Evolutionary conservation across 2,329 filamentous ascomycete genomes (phyloP), one percentile per base, ranked within the genome.

Genomic region (Curvularia sp.): DNA sequence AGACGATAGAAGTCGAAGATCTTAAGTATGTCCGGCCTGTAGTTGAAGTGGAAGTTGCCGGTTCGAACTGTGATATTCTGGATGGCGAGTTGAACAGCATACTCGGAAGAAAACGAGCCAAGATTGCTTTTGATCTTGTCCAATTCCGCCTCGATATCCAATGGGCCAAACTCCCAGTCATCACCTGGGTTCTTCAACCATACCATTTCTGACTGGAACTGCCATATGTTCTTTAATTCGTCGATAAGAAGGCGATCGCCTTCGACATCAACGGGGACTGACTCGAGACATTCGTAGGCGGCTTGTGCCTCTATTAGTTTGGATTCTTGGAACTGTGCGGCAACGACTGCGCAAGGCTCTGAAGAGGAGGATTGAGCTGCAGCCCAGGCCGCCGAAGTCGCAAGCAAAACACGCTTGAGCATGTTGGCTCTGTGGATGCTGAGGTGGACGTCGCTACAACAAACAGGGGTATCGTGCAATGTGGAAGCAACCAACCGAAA

Each of bases 201-300:
- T 4, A 58, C 64, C 12, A 77, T 52, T 8, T 74, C 72, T n/a
- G 72, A 76, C 35, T 79, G 75, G 47, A 75, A 78, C 38, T 75
- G 62, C 58, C 75, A 64, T 13, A 76, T 64, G 9, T 60, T 33
- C 42, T 72, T 72, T 2, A 76, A 53, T 38, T 76, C 70, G 3
- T 70, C 62, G 42, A 77, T 66, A 43, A 75, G 71, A 6, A 64
- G 44, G 1, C 54, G 35, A 49, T 72, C 66, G 9, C 66, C 68
- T 10, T 65, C 47, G 9, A 62, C 61, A 31, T 75, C 66, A 5
- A 77, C 66, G 0, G 75, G 75, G 20, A 77, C 73, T 2, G 71
- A 70, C 20, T 70, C 60, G 3, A 77, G 57, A 53, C 75, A 78
- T 13, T 67, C 56, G 43, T 64, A 72, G 0, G 67, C 71, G 24